phyloP scores from a whole-genome alignment of 352 stramenopile species.

The Peronospora destructor region DNA sequence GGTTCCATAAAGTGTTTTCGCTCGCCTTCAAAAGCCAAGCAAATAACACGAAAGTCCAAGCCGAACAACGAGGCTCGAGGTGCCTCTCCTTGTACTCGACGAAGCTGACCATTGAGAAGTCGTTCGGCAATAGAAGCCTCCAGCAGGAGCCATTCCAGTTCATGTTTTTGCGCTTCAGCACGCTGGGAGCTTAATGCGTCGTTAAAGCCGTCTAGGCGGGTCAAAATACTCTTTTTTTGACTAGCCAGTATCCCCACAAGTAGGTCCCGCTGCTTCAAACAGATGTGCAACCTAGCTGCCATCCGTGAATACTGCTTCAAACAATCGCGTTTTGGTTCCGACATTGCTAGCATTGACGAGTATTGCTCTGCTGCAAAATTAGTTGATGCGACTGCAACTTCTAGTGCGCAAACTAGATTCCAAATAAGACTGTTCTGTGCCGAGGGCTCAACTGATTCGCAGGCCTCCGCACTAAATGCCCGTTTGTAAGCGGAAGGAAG shows the following conservation, averaged over 20 bases:
- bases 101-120: constrained; percentile 29
- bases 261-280: constrained; percentile 42
- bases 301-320: constrained; percentile 28
- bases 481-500: constrained; percentile 24
- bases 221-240: constrained; percentile 26
- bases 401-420: constrained; percentile 44
- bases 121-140: constrained; percentile 32
- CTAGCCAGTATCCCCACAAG: constrained; percentile 29
- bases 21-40: constrained; percentile 42
- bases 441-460: constrained; percentile 11
- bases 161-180: constrained; percentile 6
- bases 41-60: constrained; percentile 43
- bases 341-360: constrained; percentile 5
- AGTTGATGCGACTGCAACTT: constrained; percentile 34
- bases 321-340: constrained; percentile 16
- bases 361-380: constrained; percentile 30
- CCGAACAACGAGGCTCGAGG: constrained; percentile 41
- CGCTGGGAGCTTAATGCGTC: neutral
- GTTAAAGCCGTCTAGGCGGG: constrained; percentile 9
- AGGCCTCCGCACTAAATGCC: constrained; percentile 6
- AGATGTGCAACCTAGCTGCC: constrained; percentile 30
- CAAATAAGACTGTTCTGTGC: constrained; percentile 36
- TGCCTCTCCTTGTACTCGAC: constrained; percentile 25
- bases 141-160: constrained; percentile 29
- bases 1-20: constrained; percentile 29